Percentiles rank a stretch among this genome's conserved stretches.
These are phyloP conservation scores for Nicotiana paniculata DNA, from an alignment of 257 asterid species.

Conservation along the genomic window DNA sequence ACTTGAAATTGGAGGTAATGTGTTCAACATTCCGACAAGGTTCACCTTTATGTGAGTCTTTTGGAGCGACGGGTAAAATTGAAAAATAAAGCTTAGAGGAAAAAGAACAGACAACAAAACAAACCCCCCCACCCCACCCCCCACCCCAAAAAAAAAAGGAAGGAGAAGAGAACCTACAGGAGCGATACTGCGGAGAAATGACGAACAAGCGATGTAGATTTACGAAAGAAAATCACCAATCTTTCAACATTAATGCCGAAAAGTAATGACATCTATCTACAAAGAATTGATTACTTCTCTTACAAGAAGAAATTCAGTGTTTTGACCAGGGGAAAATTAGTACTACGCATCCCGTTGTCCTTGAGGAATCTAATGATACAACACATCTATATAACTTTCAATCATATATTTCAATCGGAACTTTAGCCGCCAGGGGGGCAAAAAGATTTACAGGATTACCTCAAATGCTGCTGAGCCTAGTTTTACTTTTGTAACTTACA, in stretches of 20 bases:
- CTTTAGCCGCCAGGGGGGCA: slow-evolving; percentile 10
- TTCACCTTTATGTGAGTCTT: background rate
- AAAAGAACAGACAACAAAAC: background rate
- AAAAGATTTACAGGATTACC: slow-evolving; percentile 33
- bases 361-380: slow-evolving; percentile 10
- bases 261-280: slow-evolving; percentile 1
- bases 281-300: background rate
- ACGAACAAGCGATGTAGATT: background rate
- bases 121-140: background rate
- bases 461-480: slow-evolving; percentile 9
- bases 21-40: background rate
- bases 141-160: too few relatives aligned
- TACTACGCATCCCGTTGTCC: background rate
- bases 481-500: slow-evolving; percentile 26
- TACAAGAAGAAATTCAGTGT: background rate
- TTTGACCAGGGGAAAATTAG: background rate
- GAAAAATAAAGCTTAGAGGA: background rate
- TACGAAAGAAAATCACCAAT: background rate
- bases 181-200: background rate
- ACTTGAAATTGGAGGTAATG: background rate
- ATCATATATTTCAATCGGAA: slow-evolving; percentile 8
- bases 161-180: too few relatives aligned
- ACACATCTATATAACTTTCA: slow-evolving; percentile 15
- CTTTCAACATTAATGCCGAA: background rate
- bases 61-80: background rate